These are phyloP conservation scores for Aspergillus sp. DNA, from an alignment of 2,329 filamentous ascomycete species.

Conservation along the genomic window DNA sequence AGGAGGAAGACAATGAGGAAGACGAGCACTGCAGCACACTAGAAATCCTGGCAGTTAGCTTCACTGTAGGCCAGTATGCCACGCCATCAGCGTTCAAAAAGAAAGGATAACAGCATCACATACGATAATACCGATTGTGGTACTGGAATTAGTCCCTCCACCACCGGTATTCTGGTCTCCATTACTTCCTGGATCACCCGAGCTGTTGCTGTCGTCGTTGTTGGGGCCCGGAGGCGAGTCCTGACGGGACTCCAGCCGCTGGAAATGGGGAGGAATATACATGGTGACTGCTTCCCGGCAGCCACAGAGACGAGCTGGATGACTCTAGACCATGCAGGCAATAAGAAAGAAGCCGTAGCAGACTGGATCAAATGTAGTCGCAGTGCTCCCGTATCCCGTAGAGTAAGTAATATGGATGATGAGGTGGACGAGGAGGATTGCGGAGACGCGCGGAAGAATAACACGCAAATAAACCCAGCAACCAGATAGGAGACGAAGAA, in stretches of 20 bases:
- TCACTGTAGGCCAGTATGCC: background rate
- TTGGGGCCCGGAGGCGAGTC: constrained; percentile 1
- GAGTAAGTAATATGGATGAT: background rate
- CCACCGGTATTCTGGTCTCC: constrained; percentile 2
- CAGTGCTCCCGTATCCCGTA: too few relatives aligned
- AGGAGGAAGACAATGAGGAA: constrained; percentile 23
- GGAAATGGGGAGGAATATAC: constrained; percentile 13
- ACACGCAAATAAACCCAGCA: background rate
- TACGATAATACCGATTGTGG: constrained; percentile 25
- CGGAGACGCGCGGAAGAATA: background rate
- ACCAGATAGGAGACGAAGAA: too few relatives aligned
- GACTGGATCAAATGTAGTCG: background rate
- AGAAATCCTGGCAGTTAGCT: background rate
- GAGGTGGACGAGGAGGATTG: background rate
- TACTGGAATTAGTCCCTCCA: constrained; percentile 3
- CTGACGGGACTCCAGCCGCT: constrained; percentile 12
- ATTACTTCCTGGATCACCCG: background rate
- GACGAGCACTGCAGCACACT: constrained; percentile 24
- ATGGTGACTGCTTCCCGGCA: constrained; percentile 10
- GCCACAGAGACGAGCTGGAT: constrained; percentile 2
- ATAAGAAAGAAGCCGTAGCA: background rate
- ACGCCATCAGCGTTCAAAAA: background rate
- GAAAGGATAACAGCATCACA: constrained; percentile 4
- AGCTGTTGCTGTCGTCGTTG: background rate
- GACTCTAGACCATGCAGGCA: constrained; percentile 6